Percentiles rank a stretch among this genome's conserved stretches.
phyloP scores from a whole-genome alignment of 1,284 basidiomycete genomes.

The Porphyrellus sp. region DNA sequence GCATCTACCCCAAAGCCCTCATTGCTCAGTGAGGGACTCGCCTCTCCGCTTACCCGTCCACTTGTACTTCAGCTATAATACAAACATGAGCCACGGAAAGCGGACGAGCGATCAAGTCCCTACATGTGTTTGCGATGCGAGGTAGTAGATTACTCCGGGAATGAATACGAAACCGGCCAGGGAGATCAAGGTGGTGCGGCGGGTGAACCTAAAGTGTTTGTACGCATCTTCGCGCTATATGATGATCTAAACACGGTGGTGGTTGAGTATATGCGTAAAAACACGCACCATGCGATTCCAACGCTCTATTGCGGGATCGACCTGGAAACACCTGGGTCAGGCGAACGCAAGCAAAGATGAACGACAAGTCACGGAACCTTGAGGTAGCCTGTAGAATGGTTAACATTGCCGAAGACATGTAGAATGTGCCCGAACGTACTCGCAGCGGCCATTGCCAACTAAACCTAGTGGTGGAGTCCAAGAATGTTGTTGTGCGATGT shows the following conservation, averaged over 20 bases:
- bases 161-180: constrained; percentile 48
- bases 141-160: constrained; percentile 45
- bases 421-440: constrained; percentile 23
- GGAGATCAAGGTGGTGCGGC: constrained; percentile 51
- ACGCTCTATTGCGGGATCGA: constrained; percentile 78
- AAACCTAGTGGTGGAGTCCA: constrained; percentile 14
- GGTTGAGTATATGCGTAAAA: not conserved
- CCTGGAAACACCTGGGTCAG: constrained; percentile 38
- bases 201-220: constrained; percentile 76
- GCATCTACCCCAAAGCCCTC: constrained; percentile 7
- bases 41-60: constrained; percentile 49
- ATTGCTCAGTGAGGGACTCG: constrained; percentile 37
- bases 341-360: not conserved
- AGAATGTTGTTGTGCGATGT: constrained; percentile 35
- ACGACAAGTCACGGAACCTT: constrained; percentile 18
- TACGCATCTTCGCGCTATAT: constrained; percentile 76
- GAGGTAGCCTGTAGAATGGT: constrained; percentile 25
- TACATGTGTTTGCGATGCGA: constrained; percentile 39
- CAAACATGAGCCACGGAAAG: constrained; percentile 4
- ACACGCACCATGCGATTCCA: constrained; percentile 70
- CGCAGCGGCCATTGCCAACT: constrained; percentile 29
- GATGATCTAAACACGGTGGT: constrained; percentile 1
- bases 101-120: constrained; percentile 8
- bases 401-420: constrained; percentile 9
- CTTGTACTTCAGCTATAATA: constrained; percentile 44